Evolutionary conservation across 495 filamentous ascomycete genomes (phyloP).

Genomic region (Aspergillus sclerotiicarbonarius): DNA sequence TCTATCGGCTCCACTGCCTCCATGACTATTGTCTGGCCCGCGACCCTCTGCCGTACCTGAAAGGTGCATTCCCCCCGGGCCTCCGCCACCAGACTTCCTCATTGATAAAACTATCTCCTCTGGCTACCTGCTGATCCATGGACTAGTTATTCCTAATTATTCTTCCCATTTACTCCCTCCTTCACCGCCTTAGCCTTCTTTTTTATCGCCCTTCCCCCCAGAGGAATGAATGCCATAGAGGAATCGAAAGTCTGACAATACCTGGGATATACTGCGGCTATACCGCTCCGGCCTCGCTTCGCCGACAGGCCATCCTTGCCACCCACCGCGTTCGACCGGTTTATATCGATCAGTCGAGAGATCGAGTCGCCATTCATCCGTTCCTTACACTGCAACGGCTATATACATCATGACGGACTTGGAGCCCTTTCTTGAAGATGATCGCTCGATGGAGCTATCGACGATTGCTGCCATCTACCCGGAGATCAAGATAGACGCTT

Average conservation of each 20-base stretch:
- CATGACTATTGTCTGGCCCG: constrained; percentile 7
- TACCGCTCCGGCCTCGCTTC: constrained; percentile 7
- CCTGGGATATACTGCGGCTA: constrained; percentile 9
- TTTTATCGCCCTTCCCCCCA: neutral
- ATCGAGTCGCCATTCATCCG: neutral
- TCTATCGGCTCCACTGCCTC: constrained; percentile 12
- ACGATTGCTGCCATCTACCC: constrained; percentile 88
- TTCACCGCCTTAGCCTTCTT: neutral
- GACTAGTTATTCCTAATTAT: constrained; percentile 4
- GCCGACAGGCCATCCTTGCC: constrained; percentile 14
- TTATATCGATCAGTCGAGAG: constrained; percentile 1
- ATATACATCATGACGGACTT: constrained; percentile 28
- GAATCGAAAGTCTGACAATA: constrained; percentile 2
- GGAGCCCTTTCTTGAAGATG: constrained; percentile 48
- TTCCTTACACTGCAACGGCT: neutral
- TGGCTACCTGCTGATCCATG: constrained; percentile 5
- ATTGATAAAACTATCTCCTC: constrained; percentile 1
- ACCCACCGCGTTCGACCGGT: constrained; percentile 4
- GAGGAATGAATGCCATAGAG: neutral
- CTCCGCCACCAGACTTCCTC: neutral
- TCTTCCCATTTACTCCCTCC: constrained; percentile 1
- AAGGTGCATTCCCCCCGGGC: neutral
- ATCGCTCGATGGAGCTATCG: constrained; percentile 75
- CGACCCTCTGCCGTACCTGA: constrained; percentile 4
- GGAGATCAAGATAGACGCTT: constrained; percentile 65